Evolutionary conservation across 495 filamentous ascomycete species (phyloP), one percentile per base, ranked within the genome.

Genomic region (Neohortaea acidophila): DNA sequence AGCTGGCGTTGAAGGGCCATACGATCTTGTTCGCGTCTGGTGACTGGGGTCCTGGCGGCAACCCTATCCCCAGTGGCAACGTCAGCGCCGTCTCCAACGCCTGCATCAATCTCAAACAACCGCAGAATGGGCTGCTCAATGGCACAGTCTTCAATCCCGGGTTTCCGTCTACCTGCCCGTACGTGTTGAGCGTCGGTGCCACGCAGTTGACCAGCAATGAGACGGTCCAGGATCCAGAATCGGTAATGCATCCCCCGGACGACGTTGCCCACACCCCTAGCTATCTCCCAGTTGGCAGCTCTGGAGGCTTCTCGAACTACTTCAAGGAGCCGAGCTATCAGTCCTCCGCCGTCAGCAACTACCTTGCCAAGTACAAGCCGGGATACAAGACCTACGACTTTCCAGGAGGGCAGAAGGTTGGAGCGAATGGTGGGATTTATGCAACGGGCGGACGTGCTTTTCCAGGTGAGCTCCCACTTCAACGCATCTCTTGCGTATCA

Each of bases 221-320:
- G 13, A 7, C 6, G 29, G 14, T 15, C 7, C 7, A 9, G 4
- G 17, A n/a, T n/a, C n/a, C n/a, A n/a, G n/a, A n/a, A n/a, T n/a
- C n/a, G n/a, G 10, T 7, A 12, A 27, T 8, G 24, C 24, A 27
- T n/a, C 7, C 8, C 8, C 24, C 8, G 8, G 8, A 27, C 24
- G 24, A 27, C 7, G n/a, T 7, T 7, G 7, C n/a, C n/a, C 24
- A 27, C 24, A 8, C 24, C 29, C 6, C 8, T n/a, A 17, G 13
- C 17, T 32, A 15, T 5, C 27, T 32, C 33, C 31, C 33, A 43
- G 25, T 30, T 43, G 38, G 34, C 29, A 44, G 39, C 6, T 74
- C 75, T 17, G 74, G 77, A 21, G 76, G 75, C 8, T 81, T 82
- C 57, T 73, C 66, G 45, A 80, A 81, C 50, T 62, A 79, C 52